Conservation (phyloP, 2,329 filamentous ascomycete species). For the Monosporascus ibericus region DNA sequence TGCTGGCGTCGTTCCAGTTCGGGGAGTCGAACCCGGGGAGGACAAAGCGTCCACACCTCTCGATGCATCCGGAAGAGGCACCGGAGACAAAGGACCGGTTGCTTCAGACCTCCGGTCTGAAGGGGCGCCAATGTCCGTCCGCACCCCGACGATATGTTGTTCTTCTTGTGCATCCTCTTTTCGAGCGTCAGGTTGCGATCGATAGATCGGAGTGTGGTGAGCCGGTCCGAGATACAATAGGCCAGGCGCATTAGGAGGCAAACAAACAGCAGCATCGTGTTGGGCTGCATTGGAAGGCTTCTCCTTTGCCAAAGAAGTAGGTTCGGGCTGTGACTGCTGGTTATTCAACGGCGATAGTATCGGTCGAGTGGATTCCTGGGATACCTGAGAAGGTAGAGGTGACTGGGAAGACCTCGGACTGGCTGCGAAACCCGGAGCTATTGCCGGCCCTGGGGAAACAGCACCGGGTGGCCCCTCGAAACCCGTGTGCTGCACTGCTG, state of each 20-base stretch:
- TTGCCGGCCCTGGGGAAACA: neutral
- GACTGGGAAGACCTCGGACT: constrained; percentile 4
- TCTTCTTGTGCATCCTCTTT: constrained; percentile 1
- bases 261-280: constrained; percentile 2
- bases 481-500: neutral
- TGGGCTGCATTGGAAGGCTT: neutral
- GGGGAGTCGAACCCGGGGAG: constrained; percentile 61
- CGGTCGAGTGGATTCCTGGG: constrained; percentile 1
- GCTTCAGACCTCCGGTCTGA: constrained; percentile 11
- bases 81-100: constrained; percentile 24
- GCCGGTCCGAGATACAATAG: neutral
- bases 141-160: neutral
- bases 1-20: constrained; percentile 67
- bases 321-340: constrained; percentile 4
- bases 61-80: constrained; percentile 28
- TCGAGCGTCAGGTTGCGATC: neutral
- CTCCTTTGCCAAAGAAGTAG: constrained; percentile 1
- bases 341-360: constrained; percentile 3
- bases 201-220: constrained; percentile 2
- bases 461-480: neutral
- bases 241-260: constrained; percentile 1
- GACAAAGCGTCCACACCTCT: constrained; percentile 40
- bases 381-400: constrained; percentile 3
- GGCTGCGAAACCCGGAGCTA: neutral
- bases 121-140: constrained; percentile 10